Evolutionary conservation across 2,329 filamentous ascomycete genomes (phyloP), one percentile per base, ranked within the genome.

Genomic region (Chrysoporthe puriensis): DNA sequence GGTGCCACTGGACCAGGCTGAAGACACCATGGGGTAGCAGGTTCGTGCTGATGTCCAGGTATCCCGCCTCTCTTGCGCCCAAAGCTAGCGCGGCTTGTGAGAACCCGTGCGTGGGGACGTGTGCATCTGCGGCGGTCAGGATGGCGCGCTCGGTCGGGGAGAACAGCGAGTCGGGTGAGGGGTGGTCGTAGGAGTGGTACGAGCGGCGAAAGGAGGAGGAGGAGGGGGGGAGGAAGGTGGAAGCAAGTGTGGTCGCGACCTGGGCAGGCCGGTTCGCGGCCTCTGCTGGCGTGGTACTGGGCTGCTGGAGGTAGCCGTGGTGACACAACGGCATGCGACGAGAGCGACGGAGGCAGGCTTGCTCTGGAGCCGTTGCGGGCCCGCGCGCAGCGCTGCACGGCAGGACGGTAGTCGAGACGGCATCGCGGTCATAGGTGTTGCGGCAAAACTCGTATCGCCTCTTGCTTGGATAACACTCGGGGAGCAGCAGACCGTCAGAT

Each of bases 91-190:
- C 84, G 26, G 87, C 84, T 61, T 84, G 81, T 0, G 93, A 92
- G 84, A 98, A 99, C 76, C 96, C 96, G 77, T 93, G 86, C 62
- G 85, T 78, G 21, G 94, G 93, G 11, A 98, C 89, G 77, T 97
- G 91, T 42, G 81, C 77, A 73, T 96, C 88, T 21, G 94, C 91
- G n/a, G 93, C 88, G 58, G 90, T 85, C 70, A 99, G 91, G 76
- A 98, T 96, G 66, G 87, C 82, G 56, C 85, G 82, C 82, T 97
- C 93, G 77, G 86, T 84, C 70, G 83, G 78, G 75, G 85, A 88
- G 83, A 93, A 96, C 70, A 86, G 84, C 48, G 79, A 79, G 2
- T 86, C 81, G 16, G 87, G 82, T 7, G 85, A 74, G 1, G 88
- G 83, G 75, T 93, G 90, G 75, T 92, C 87, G 79, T 89, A 84